Base-by-base conservation (phyloP, 2,329 filamentous ascomycete species). In the Paecilomyces niveus region DNA sequence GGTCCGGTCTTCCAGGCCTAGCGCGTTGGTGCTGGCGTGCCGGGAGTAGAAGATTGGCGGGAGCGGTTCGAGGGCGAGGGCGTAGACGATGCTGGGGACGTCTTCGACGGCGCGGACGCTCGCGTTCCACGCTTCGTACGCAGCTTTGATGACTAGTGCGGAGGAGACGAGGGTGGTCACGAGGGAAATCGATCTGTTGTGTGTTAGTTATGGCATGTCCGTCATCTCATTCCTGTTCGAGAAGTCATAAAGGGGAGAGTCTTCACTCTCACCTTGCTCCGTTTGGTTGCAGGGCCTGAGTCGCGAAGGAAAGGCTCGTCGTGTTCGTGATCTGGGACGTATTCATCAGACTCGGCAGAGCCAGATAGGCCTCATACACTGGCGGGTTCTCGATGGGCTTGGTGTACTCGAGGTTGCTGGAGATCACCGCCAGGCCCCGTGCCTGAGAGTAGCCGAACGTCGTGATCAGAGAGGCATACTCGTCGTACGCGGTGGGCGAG, bases 361-460 rank as follows among this genome's bases (percentile, higher is more conserved):
- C 52, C 6, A 54, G 31, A 26, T 39, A 54, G 21, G 24, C 22
- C 31, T 54, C 51, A 26, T 31, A 58, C 5, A 58, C 56, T 13
- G 56, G 53, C n/a, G 56, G 53, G 32, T 58, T 58, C 24, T 58
- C 56, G 11, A 58, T 29, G 13, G 56, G 32, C 4, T 58, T 50
- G 6, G 57, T 58, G 31, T 58, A 58, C 6, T 54, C 57, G 15
- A 58, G 51, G 29, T 57, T 39, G 35, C 31, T 52, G 9, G 39
- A 55, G 51, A 54, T 58, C 4, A 54, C 53, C 26, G 29, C 33
- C 53, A 49, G 31, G 39, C 55, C 50, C 49, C 49, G 18, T 22
- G 49, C 49, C 18, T 22, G 49, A 7, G 49, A 22, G 24, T 22
- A 51, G 49, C 49, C 49, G 24, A 51, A 51, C 7, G 7, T 22